phyloP scores from a whole-genome alignment of 441 rosid species.

The Raphanus hybrid region DNA sequence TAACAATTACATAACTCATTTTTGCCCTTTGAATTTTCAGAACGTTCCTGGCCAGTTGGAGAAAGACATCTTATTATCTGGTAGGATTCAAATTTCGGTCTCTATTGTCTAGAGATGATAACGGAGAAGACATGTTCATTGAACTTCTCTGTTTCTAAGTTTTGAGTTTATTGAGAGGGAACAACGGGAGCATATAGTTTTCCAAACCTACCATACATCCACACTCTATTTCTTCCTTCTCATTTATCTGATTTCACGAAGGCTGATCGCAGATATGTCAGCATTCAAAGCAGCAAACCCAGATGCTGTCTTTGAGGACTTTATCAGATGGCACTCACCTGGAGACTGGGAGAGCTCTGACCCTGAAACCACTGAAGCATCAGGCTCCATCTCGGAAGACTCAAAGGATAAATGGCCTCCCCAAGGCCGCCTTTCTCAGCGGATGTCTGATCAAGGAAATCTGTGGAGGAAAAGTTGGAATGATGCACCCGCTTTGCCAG shows the following conservation, averaged over 20 bases:
- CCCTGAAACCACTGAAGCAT: constrained; percentile 46
- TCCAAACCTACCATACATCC: background rate
- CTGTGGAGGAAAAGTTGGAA: constrained; percentile 94
- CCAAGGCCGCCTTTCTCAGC: constrained; percentile 76
- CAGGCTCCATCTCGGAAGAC: constrained; percentile 42
- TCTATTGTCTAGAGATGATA: constrained; percentile 13
- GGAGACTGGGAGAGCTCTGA: constrained; percentile 86
- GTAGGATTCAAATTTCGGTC: constrained; percentile 47
- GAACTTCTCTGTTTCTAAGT: constrained; percentile 9
- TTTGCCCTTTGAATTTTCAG: constrained; percentile 56
- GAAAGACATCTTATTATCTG: constrained; percentile 85
- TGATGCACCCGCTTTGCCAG: constrained; percentile 78
- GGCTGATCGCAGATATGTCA: constrained; percentile 76
- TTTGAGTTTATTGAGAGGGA: constrained; percentile 20
- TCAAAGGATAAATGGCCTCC: constrained; percentile 86
- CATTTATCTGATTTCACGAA: constrained; percentile 25
- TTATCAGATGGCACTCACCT: constrained; percentile 99
- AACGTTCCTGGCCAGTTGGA: constrained; percentile 97
- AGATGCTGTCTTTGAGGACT: constrained; percentile 92
- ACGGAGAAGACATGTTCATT: constrained; percentile 10
- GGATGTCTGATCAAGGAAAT: constrained; percentile 95
- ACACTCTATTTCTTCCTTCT: constrained; percentile 2
- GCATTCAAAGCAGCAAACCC: constrained; percentile 99
- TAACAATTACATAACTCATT: background rate
- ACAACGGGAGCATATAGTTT: background rate